These are phyloP conservation scores for Crassisporium funariophilum DNA, from an alignment of 768 basidiomycete genomes.

Conservation along the genomic window DNA sequence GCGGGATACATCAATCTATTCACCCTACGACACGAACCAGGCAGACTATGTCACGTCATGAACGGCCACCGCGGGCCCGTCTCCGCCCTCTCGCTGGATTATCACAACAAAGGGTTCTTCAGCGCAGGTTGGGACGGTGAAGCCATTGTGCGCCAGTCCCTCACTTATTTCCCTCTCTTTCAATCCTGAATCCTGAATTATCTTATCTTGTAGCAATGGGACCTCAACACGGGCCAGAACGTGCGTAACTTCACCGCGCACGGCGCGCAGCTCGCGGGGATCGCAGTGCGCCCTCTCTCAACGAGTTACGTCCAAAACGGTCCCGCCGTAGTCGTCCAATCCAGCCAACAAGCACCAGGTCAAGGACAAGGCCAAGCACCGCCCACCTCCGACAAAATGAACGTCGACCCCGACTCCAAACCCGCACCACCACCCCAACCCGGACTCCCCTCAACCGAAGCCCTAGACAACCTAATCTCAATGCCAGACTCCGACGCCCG, in stretches of 20 bases:
- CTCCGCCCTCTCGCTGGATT: conserved; percentile 79
- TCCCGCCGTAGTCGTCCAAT: conserved; percentile 18
- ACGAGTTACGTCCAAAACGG: conserved; percentile 35
- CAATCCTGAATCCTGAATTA: conserved; percentile 9
- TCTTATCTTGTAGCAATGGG: conserved; percentile 89
- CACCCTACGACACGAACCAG: conserved; percentile 91
- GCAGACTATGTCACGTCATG: conserved; percentile 71
- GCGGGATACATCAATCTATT: conserved; percentile 91
- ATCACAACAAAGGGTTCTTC: conserved; percentile 83
- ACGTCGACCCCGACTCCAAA: conserved; percentile 12
- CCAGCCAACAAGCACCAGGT: conserved; percentile 11
- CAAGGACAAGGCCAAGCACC: conserved; percentile 4
- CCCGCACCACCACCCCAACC: background rate
- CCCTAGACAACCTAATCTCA: conserved; percentile 13
- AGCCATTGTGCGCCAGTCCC: conserved; percentile 61
- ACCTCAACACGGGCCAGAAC: conserved; percentile 86
- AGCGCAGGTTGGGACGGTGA: conserved; percentile 96
- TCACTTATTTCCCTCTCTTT: background rate
- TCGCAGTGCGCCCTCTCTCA: conserved; percentile 72
- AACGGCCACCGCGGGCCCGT: conserved; percentile 80
- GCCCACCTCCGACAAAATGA: conserved; percentile 10
- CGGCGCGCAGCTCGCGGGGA: conserved; percentile 79
- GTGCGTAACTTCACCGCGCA: conserved; percentile 80
- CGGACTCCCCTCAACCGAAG: conserved; percentile 1
- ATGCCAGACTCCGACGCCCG: conserved; percentile 67